Evolutionary conservation across 352 stramenopile species (phyloP).

Genomic region (Phytophthora vignae): DNA sequence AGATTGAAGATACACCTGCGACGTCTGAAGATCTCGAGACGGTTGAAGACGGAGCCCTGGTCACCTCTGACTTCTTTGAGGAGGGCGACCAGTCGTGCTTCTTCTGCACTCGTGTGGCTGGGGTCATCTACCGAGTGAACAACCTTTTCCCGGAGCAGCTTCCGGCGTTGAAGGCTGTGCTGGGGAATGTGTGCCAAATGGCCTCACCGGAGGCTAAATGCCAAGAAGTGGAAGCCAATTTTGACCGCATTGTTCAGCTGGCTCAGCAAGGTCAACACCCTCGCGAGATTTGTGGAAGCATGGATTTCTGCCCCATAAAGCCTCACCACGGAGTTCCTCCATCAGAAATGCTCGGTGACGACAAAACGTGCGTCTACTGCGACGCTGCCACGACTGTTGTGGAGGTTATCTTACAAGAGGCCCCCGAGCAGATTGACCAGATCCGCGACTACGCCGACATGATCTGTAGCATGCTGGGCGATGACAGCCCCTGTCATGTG

Average conservation of each 20-base stretch:
- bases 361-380: constrained; percentile 70
- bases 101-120: constrained; percentile 55
- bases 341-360: constrained; percentile 12
- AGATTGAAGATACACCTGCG: constrained; percentile 6
- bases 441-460: constrained; percentile 62
- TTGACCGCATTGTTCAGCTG: constrained; percentile 66
- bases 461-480: constrained; percentile 61
- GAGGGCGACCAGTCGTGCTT: constrained; percentile 45
- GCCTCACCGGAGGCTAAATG: constrained; percentile 54
- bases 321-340: constrained; percentile 1
- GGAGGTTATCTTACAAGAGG: constrained; percentile 55
- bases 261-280: constrained; percentile 59
- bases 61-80: constrained; percentile 7
- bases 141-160: constrained; percentile 48
- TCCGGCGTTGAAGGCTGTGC: constrained; percentile 46
- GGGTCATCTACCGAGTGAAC: constrained; percentile 53
- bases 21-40: constrained; percentile 14
- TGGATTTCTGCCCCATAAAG: constrained; percentile 50
- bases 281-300: constrained; percentile 48
- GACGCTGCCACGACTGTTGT: constrained; percentile 58
- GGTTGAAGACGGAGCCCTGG: constrained; percentile 17
- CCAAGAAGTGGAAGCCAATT: constrained; percentile 53
- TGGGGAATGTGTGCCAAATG: constrained; percentile 56
- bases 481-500: constrained; percentile 55
- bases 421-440: constrained; percentile 53